Evolutionary conservation across 768 basidiomycete genomes (phyloP), one percentile per base, ranked within the genome.

Genomic region (Stropharia rugosoannulata): DNA sequence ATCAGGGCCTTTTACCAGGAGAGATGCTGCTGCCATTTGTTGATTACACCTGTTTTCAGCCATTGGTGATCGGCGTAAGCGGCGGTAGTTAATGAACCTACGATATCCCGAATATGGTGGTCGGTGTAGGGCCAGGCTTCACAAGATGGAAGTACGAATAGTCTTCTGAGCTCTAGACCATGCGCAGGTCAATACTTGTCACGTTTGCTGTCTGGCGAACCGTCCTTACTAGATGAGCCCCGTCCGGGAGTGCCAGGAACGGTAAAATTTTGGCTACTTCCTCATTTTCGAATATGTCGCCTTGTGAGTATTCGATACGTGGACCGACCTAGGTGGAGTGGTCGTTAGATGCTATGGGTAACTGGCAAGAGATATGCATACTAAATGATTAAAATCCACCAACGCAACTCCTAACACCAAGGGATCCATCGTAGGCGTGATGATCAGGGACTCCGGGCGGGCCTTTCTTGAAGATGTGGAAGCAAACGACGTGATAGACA

Each of bases 101-200:
- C 85, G 95, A 98, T 66, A 99, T 98, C 36, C 96, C 97, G 66
- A 98, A 99, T 38, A 98, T 74, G 4, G 97, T 98, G 15, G 81
- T 82, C 1, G 90, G 85, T 58, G 80, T 83, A 0, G 81, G 81
- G 9, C 84, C 80, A 11, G 83, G 77, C 19, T 89, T 89, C 7
- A 93, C 90, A 25, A 96, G 73, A 66, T 96, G 94, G 66, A 99
- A 99, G 70, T 98, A 98, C 0, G 92, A 93, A 67, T 98, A 98
- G 67, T 99, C 97, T 75, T 98, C 96, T 16, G 84, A 75, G 60
- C 85, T 88, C 90, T 93, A 27, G 19, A 22, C 8, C 19, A 43
- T 4, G 63, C 6, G 29, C 36, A 16, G 38, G 41, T 58, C 35
- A 66, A 42, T 52, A 11, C 47, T 58, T 15, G 12, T 38, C 48